Base-by-base conservation (phyloP, 1,139 yeast genomes). In the Groenewaldozyma sp. region DNA sequence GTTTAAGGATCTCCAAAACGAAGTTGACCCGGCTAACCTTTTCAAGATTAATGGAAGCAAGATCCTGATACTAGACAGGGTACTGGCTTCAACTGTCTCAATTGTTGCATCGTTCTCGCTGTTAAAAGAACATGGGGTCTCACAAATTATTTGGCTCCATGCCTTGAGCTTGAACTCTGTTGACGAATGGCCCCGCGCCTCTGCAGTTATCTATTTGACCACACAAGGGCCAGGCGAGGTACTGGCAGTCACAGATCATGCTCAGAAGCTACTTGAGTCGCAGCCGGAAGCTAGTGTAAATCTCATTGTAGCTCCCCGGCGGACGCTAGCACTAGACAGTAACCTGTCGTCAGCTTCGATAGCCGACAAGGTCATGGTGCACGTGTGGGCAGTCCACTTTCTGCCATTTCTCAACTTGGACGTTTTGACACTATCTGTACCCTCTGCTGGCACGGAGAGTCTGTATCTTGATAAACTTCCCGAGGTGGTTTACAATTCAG, bases 141-240 rank as follows among this genome's bases (percentile, higher is more conserved):
- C 68, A 24, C 70, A 71, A 45, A 73, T 80, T 17, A 64, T 75
- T 18, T 80, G 87, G 82, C 65, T 82, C 3, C 60, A 60, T 38
- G 37, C 49, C 3, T 39, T 44, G 6, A 42, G 36, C 24, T 37
- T 51, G 22, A 36, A 37, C 7, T 20, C 43, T n/a, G 35, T 42
- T 14, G 37, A 40, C 16, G 42, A 42, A n/a, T 33, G 36, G 17
- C 24, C 41, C 1, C 39, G 28, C 10, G 33, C 36, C 29, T 44
- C 37, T 19, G 35, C 49, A 5, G 24, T 51, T 10, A 36, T 58
- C 3, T 59, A 51, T 37, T 20, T 58, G 18, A 45, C 51, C 7
- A 34, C 45, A 3, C 29, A 51, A 3, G 43, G 48, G 20, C 54
- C 58, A 9, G 42, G 38, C 35, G 36, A 52, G 6, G 47, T 54